Percentiles rank a stretch among this genome's conserved stretches.
Evolutionary conservation across 2,329 filamentous ascomycete genomes (phyloP).

Genomic region (Botryotinia globosa): DNA sequence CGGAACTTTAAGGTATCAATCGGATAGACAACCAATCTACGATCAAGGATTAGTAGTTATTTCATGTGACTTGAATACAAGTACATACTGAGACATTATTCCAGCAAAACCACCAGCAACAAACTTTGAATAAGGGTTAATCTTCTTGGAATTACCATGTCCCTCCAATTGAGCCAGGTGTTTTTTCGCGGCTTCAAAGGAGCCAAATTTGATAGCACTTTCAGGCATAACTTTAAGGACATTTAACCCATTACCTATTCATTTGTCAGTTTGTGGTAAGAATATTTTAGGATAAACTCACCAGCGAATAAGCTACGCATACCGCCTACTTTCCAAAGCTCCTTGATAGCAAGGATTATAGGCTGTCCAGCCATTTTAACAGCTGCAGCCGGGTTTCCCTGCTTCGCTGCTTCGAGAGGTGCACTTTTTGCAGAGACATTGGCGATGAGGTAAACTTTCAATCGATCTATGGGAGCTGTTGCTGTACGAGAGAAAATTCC

Average conservation of each 20-base stretch:
- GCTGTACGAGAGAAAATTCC: constrained; percentile 93
- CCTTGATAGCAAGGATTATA: constrained; percentile 68
- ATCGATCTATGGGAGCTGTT: constrained; percentile 90
- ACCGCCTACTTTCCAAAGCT: constrained; percentile 82
- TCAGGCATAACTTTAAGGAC: constrained; percentile 98
- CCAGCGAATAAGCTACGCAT: constrained; percentile 89
- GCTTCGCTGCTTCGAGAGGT: constrained; percentile 64
- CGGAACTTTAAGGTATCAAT: constrained; percentile 57
- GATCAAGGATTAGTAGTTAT: constrained; percentile 21
- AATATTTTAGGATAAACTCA: constrained; percentile 44
- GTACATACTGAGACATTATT: constrained; percentile 82
- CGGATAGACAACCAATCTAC: constrained; percentile 78
- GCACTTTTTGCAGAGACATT: constrained; percentile 66
- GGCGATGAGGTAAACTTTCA: constrained; percentile 96
- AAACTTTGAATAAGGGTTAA: constrained; percentile 84
- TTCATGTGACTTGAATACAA: constrained; percentile 8
- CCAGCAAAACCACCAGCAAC: constrained; percentile 86
- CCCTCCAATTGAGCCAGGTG: constrained; percentile 83
- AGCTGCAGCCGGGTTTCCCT: constrained; percentile 64
- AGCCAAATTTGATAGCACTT: constrained; percentile 96
- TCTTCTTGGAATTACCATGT: constrained; percentile 74
- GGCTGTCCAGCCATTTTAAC: constrained; percentile 65
- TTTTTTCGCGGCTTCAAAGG: constrained; percentile 92
- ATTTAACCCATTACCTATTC: constrained; percentile 85
- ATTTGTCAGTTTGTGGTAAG: constrained; percentile 21